phyloP scores from a whole-genome alignment of 1,284 basidiomycete species.

The Pseudozyma sp. region DNA sequence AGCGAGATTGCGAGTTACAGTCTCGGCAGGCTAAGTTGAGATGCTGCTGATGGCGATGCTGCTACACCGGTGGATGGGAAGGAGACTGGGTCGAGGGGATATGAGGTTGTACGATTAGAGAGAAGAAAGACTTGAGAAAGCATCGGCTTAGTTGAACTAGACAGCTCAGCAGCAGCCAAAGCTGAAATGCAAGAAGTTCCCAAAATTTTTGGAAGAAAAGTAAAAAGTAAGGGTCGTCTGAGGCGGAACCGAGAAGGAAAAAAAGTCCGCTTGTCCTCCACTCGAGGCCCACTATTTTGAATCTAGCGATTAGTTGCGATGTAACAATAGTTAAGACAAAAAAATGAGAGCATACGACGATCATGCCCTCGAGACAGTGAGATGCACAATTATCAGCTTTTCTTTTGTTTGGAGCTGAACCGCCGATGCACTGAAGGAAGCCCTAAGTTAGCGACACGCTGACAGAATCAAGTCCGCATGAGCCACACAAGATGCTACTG shows the following conservation, averaged over 20 bases:
- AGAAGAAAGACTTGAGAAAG: neutral
- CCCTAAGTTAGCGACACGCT: too few relatives aligned
- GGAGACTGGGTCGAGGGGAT: too few relatives aligned
- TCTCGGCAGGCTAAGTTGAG: constrained; percentile 3
- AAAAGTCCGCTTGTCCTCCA: constrained; percentile 10
- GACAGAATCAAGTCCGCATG: too few relatives aligned
- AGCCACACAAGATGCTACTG: too few relatives aligned
- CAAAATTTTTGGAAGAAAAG: constrained; percentile 4
- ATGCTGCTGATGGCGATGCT: neutral
- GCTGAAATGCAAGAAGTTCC: neutral
- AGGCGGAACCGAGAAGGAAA: constrained; percentile 15
- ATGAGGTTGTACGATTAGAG: too few relatives aligned
- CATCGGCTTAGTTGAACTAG: neutral
- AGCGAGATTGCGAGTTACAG: too few relatives aligned
- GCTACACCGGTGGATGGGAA: too few relatives aligned
- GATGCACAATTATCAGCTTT: neutral
- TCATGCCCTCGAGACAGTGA: neutral
- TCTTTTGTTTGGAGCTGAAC: too few relatives aligned
- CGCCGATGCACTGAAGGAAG: too few relatives aligned
- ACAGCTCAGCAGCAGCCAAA: constrained; percentile 12
- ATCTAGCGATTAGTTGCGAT: too few relatives aligned
- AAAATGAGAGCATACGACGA: too few relatives aligned
- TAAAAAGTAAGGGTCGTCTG: constrained; percentile 17
- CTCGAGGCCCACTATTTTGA: neutral
- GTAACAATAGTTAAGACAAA: too few relatives aligned